Evolutionary conservation across 208 protist species (phyloP).

Genomic region (Leishmania lainsoni): DNA sequence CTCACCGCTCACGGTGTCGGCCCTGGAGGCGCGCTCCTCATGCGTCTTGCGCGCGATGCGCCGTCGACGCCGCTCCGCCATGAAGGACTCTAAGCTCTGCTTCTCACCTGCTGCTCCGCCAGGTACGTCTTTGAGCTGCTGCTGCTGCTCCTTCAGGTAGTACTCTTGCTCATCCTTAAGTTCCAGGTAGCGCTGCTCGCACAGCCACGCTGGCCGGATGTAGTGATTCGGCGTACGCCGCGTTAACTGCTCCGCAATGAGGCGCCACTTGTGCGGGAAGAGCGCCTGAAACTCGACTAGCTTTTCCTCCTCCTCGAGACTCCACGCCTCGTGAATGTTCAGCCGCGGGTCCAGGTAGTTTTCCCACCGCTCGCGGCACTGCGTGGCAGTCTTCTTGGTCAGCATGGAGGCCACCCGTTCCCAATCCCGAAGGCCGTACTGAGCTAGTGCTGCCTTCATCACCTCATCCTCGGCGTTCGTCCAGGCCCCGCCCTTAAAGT

Average conservation of each 20-base stretch:
- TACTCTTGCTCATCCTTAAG: conserved; percentile 94
- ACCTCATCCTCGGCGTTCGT: conserved; percentile 99
- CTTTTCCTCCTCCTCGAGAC: conserved; percentile 98
- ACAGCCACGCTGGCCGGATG: conserved; percentile 97
- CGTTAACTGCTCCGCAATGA: conserved; percentile 94
- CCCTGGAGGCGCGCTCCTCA: conserved; percentile 95
- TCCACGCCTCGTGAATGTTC: conserved; percentile 99
- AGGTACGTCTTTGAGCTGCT: conserved; percentile 10
- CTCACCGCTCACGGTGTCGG: conserved; percentile 98
- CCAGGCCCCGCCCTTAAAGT: conserved; percentile 98
- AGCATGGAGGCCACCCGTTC: conserved; percentile 98
- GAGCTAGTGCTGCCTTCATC: conserved; percentile 99
- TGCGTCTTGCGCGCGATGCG: conserved; percentile 80
- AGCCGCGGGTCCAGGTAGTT: conserved; percentile 99
- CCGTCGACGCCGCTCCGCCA: conserved; percentile 67
- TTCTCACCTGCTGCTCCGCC: conserved; percentile 14
- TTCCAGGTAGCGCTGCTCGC: conserved; percentile 98
- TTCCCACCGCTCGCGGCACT: conserved; percentile 99
- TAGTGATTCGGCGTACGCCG: conserved; percentile 68
- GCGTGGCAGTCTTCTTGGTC: conserved; percentile 97
- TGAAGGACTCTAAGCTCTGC: conserved; percentile 73
- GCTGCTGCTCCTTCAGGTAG: conserved; percentile 52
- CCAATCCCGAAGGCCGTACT: conserved; percentile 99
- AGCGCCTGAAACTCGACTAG: conserved; percentile 98
- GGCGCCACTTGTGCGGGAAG: conserved; percentile 99